Evolutionary conservation across 176 grass and related monocot species (phyloP).

Genomic region (barley (Hordeum vulgare)): DNA sequence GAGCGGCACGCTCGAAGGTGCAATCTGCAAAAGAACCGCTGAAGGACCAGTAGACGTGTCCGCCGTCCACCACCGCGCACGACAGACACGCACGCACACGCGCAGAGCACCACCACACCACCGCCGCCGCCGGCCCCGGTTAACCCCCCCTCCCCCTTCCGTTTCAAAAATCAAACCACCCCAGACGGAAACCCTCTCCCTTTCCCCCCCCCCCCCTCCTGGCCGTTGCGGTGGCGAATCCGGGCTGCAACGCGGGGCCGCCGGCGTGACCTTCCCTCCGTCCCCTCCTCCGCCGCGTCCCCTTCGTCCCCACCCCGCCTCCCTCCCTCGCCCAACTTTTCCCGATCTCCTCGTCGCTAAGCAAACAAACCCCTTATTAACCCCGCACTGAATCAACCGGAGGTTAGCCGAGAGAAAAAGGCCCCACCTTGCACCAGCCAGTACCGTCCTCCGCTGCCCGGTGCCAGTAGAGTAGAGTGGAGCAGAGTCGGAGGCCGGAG

Average conservation of each 20-base stretch:
- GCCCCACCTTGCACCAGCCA: background rate
- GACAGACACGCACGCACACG: conserved; percentile 17
- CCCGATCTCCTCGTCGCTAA: conserved; percentile 31
- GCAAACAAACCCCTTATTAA: conserved; percentile 20
- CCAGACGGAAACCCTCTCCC: background rate
- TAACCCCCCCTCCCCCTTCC: background rate
- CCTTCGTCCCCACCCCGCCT: background rate
- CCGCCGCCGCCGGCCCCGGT: background rate
- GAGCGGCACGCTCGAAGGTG: background rate
- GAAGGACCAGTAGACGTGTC: background rate
- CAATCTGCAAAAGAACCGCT: background rate
- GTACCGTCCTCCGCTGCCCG: background rate
- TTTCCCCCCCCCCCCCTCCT: background rate
- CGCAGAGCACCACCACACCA: background rate
- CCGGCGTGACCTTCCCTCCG: background rate
- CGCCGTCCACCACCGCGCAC: conserved; percentile 2
- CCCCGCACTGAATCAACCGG: background rate
- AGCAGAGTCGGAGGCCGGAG: background rate
- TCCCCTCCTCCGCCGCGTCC: background rate
- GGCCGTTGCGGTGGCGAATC: conserved; percentile 1
- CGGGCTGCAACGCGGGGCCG: conserved; percentile 4
- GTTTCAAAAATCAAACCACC: conserved; percentile 38
- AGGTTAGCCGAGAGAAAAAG: background rate
- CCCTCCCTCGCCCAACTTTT: background rate
- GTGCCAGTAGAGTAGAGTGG: background rate